phyloP scores from a whole-genome alignment of 768 basidiomycete species.

The Boletus rufocinnamomeus region DNA sequence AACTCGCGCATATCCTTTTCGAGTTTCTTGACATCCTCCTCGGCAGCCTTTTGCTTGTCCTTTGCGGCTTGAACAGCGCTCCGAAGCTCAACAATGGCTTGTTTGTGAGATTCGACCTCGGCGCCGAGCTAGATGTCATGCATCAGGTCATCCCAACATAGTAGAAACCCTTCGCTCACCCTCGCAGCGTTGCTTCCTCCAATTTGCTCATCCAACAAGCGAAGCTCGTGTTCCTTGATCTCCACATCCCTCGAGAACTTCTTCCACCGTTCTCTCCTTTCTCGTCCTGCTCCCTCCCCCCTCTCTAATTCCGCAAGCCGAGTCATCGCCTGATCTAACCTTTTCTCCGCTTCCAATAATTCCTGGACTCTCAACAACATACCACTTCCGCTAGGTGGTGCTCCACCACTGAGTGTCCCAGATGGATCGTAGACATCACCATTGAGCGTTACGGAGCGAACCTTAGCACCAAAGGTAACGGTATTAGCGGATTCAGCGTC shows the following conservation, averaged over 20 bases:
- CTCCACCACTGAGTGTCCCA: slow-evolving; percentile 90
- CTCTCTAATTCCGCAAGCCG: slow-evolving; percentile 53
- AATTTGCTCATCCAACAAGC: slow-evolving; percentile 79
- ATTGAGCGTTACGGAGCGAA: slow-evolving; percentile 87
- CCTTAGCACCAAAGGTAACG: slow-evolving; percentile 75
- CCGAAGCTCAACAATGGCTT: slow-evolving; percentile 59
- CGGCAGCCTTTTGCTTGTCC: slow-evolving; percentile 74
- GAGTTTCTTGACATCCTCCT: slow-evolving; percentile 79
- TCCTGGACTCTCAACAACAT: slow-evolving; percentile 84
- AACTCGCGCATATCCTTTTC: slow-evolving; percentile 99
- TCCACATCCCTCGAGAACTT: slow-evolving; percentile 67
- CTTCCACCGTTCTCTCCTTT: slow-evolving; percentile 63
- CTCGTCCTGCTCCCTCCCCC: slow-evolving; percentile 54
- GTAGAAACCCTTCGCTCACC: slow-evolving; percentile 47
- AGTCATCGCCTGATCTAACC: slow-evolving; percentile 50
- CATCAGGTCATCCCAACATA: not conserved
- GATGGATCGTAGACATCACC: slow-evolving; percentile 97
- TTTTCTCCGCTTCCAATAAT: slow-evolving; percentile 65
- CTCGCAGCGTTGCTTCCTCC: slow-evolving; percentile 86
- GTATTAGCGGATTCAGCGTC: slow-evolving; percentile 84
- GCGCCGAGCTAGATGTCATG: slow-evolving; percentile 61
- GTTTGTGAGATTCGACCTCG: slow-evolving; percentile 75
- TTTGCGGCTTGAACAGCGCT: slow-evolving; percentile 62
- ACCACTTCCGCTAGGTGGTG: slow-evolving; percentile 75
- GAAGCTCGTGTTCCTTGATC: slow-evolving; percentile 86